Base-by-base conservation (phyloP, 2,329 filamentous ascomycete genomes). In the Neofusicoccum umdonicola region DNA sequence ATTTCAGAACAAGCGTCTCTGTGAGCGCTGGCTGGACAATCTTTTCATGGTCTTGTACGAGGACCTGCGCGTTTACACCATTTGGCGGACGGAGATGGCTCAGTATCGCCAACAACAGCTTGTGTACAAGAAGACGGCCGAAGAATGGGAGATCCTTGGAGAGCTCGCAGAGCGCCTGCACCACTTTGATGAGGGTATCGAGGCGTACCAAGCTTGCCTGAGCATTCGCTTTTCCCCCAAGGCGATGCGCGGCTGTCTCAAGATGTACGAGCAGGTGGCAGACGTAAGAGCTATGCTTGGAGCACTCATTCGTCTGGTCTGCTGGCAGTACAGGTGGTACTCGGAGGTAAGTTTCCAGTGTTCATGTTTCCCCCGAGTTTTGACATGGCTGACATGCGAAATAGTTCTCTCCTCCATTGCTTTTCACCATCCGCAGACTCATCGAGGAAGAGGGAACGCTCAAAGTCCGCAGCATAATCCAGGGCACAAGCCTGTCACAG, bases 251-350 rank as follows among this genome's bases (percentile, higher is more conserved):
- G 95, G 95, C 2, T 88, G 98, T 64, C 81, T 98, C 58, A 88
- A 88, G 63, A 84, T 92, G 54, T 92, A 93, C 70, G 90, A 96
- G 78, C 87, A 87, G 74, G 84, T 85, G 65, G 91, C 90, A 72
- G 92, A 91, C 78, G 93, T 91, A 3, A 84, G 92, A 67, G 90
- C 93, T 66, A 92, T 89, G 65, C 85, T 98, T 6, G 90, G 88
- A 34, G 89, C 91, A n/a, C 83, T 97, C 65, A 97, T 99, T 69
- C 85, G 93, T 61, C 82, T 99, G 47, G 92, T 98, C 39, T 95
- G 94, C 12, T 99, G 95, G 95, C 95, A 99, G 80, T 99, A 97
- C 80, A 86, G 95, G 70, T 99, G 95, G 95, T 99, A 99, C 81
- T 97, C 93, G 64, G 95, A 99, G 85, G 88, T 89, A 77, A 72